Evolutionary conservation across 495 filamentous ascomycete genomes (phyloP).

Genomic region (Cenococcum geophilum): DNA sequence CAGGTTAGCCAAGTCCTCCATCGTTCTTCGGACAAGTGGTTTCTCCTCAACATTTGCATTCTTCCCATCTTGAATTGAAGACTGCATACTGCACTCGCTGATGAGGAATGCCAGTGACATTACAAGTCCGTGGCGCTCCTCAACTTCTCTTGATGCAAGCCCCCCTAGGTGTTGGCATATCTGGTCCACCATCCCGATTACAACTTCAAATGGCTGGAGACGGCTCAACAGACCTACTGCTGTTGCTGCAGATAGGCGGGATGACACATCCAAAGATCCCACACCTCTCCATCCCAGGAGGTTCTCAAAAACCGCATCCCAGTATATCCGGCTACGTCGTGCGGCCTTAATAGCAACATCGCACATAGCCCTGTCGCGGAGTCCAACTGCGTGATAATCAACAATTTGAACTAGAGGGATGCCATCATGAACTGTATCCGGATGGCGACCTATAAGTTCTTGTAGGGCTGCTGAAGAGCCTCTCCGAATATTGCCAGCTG

Average conservation of each 20-base stretch:
- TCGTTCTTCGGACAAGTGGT: neutral
- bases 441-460: conserved; percentile 88
- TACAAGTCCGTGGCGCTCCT: conserved; percentile 35
- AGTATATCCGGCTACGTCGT: conserved; percentile 59
- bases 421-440: conserved; percentile 70
- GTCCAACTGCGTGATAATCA: conserved; percentile 87
- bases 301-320: conserved; percentile 59
- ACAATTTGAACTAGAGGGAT: conserved; percentile 82
- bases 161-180: conserved; percentile 18
- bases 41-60: neutral
- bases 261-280: conserved; percentile 63
- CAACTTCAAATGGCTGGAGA: neutral
- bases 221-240: conserved; percentile 59
- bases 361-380: conserved; percentile 72
- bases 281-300: conserved; percentile 86
- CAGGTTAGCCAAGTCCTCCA: conserved; percentile 7
- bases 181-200: conserved; percentile 21
- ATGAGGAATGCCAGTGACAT: conserved; percentile 29
- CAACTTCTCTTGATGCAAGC: conserved; percentile 27
- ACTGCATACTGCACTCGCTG: conserved; percentile 3
- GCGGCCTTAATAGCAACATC: conserved; percentile 66
- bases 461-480: conserved; percentile 91
- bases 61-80: neutral
- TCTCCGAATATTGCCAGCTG: conserved; percentile 84
- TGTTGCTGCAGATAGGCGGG: conserved; percentile 63